Evolutionary conservation across 805 yeast genomes (phyloP), one percentile per base, ranked within the genome.

Genomic region (Myxozyma vanderwaltii): DNA sequence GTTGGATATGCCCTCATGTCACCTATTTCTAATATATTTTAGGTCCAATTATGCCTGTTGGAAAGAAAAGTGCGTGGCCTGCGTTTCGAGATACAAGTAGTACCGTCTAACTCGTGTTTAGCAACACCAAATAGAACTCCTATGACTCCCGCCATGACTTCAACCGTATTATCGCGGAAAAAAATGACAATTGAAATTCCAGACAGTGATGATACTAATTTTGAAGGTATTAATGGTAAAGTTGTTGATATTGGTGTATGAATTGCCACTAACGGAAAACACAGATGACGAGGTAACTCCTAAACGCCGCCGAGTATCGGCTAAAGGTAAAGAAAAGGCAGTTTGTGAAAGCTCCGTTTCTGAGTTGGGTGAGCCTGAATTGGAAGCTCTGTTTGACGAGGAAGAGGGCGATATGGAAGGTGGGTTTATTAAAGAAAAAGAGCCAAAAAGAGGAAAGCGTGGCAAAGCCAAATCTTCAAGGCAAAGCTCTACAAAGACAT

Each of bases 381-480:
- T 27, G 3, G 50, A 47, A 4, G 12, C n/a, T 33, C 29, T 29
- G 10, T 21, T 17, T 31, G 31, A 47, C 45, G 51, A 44, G 19
- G 49, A 54, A 3, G 61, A 52, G 2, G 33, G 21, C 15, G 54
- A 46, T 21, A 10, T 38, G 15, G 43, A 38, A 21, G 52, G 51
- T 21, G 48, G 55, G 3, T 62, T 62, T 23, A 46, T 62, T 35
- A 38, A 51, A n/a, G 51, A 43, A 36, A 63, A 61, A 26, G 54
- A 57, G 33, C 33, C 6, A 29, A 6, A 29, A 29, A n/a, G 43
- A 38, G 19, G 43, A 38, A n/a, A 38, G 38, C 38, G 38, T 35
- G n/a, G n/a, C 2, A 35, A 13, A 35, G 38, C n/a, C 38, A 13
- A 13, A 17, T 35, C 43, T 17, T 10, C 21, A 50, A 33, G 4